These are phyloP conservation scores for Fraxinus xanthoxyloides DNA, from an alignment of 305 asterid species.

Conservation along the genomic window DNA sequence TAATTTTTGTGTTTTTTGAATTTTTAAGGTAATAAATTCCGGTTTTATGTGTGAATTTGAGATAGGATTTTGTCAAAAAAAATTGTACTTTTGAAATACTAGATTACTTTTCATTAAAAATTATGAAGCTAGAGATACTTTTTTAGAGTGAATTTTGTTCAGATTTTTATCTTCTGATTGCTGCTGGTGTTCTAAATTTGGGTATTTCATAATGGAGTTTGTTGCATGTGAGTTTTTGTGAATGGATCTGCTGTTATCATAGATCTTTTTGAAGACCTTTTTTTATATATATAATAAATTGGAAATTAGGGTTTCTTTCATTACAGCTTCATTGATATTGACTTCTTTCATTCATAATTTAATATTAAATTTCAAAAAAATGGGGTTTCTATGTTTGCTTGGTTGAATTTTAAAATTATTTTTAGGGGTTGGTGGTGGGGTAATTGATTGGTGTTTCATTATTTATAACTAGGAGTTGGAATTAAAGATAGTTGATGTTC, in stretches of 20 bases:
- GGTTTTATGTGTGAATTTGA: background rate
- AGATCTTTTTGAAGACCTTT: background rate
- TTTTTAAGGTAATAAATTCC: background rate
- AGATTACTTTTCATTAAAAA: background rate
- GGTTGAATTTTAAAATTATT: background rate
- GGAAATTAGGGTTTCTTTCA: background rate
- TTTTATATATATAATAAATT: background rate
- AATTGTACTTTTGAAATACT: background rate
- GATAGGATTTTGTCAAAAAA: background rate
- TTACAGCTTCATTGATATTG: background rate
- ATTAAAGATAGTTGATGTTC: background rate
- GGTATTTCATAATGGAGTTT: background rate
- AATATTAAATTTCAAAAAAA: background rate
- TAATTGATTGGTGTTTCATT: background rate
- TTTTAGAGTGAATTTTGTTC: background rate
- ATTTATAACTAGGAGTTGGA: background rate
- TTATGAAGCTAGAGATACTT: background rate
- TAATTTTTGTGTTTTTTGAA: background rate
- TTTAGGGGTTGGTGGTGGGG: background rate
- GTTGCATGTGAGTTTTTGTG: constrained; percentile 14
- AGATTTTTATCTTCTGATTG: background rate
- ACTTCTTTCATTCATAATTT: background rate
- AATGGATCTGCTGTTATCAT: constrained; percentile 30
- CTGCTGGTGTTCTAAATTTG: background rate
- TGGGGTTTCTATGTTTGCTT: background rate